Conservation (phyloP, 2,329 filamentous ascomycete species). For the Purpureocillium lavendulum region DNA sequence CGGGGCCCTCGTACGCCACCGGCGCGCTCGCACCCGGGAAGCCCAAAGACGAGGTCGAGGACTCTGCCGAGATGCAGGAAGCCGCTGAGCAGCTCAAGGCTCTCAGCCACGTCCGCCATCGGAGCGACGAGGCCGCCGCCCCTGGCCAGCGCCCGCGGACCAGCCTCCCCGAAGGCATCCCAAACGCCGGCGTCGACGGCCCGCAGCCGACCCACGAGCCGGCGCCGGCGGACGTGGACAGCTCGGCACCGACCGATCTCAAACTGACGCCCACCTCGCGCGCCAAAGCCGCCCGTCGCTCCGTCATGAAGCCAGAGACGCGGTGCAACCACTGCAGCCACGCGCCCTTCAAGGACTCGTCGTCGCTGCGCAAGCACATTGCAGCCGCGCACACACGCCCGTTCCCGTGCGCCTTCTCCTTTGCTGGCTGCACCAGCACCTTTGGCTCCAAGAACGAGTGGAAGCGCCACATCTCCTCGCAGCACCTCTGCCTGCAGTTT, state of each 20-base stretch:
- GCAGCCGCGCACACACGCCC: slow-evolving; percentile 61
- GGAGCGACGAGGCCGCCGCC: slow-evolving; percentile 34
- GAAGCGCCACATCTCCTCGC: slow-evolving; percentile 89
- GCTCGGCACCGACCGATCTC: slow-evolving; percentile 13
- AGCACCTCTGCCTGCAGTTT: slow-evolving; percentile 68
- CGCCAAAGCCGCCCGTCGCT: slow-evolving; percentile 34
- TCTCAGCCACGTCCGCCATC: slow-evolving; percentile 52
- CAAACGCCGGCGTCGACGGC: slow-evolving; percentile 19
- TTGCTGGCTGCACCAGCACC: slow-evolving; percentile 73
- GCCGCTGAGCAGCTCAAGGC: slow-evolving; percentile 60
- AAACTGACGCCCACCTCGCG: slow-evolving; percentile 19
- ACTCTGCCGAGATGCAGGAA: slow-evolving; percentile 62
- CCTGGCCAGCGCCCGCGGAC: slow-evolving; percentile 24
- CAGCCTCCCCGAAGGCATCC: slow-evolving; percentile 28
- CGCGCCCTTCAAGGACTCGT: slow-evolving; percentile 58
- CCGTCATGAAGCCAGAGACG: slow-evolving; percentile 51
- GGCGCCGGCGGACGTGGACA: slow-evolving; percentile 21
- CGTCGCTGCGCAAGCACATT: slow-evolving; percentile 57
- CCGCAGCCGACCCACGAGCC: slow-evolving; percentile 21
- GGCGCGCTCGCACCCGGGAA: slow-evolving; percentile 14
- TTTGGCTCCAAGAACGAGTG: slow-evolving; percentile 96
- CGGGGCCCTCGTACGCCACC: slow-evolving; percentile 12
- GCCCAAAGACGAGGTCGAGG: slow-evolving; percentile 35
- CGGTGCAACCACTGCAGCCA: slow-evolving; percentile 54
- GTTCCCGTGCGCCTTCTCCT: slow-evolving; percentile 79